Evolutionary conservation across 1,284 basidiomycete genomes (phyloP).

Genomic region (Agaricales sp.): DNA sequence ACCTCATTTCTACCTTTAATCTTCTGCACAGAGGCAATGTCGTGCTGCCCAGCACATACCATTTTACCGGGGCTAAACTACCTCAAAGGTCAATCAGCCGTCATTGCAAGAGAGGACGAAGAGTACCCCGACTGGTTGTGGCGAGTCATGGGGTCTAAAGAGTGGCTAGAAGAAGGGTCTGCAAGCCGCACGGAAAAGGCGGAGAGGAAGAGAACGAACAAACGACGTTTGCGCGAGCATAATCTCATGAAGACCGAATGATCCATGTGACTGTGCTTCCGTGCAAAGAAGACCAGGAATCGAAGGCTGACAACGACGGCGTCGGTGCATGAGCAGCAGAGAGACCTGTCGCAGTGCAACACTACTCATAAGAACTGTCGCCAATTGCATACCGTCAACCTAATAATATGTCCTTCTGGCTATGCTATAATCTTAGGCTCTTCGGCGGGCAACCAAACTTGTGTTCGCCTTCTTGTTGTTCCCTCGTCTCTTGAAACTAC

Average conservation of each 20-base stretch:
- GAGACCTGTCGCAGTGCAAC: too few species aligned
- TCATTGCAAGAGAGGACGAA: constrained; percentile 74
- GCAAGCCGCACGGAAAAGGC: constrained; percentile 60
- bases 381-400: too few species aligned
- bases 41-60: constrained; percentile 63
- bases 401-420: too few species aligned
- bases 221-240: constrained; percentile 56
- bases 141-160: constrained; percentile 56
- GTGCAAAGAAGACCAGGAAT: too few species aligned
- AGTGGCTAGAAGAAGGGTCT: constrained; percentile 54
- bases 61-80: constrained; percentile 72
- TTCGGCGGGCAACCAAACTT: too few species aligned
- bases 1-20: neutral
- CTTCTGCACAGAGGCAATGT: constrained; percentile 17
- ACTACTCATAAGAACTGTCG: too few species aligned
- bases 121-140: constrained; percentile 90
- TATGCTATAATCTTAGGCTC: too few species aligned
- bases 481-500: too few species aligned
- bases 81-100: constrained; percentile 74
- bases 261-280: too few species aligned
- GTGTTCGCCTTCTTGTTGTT: too few species aligned
- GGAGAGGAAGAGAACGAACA: constrained; percentile 47
- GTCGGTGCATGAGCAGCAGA: too few species aligned
- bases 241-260: constrained; percentile 74
- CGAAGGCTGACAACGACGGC: too few species aligned